phyloP scores from a whole-genome alignment of 495 filamentous ascomycete species.

The Sphaerosporella brunnea region DNA sequence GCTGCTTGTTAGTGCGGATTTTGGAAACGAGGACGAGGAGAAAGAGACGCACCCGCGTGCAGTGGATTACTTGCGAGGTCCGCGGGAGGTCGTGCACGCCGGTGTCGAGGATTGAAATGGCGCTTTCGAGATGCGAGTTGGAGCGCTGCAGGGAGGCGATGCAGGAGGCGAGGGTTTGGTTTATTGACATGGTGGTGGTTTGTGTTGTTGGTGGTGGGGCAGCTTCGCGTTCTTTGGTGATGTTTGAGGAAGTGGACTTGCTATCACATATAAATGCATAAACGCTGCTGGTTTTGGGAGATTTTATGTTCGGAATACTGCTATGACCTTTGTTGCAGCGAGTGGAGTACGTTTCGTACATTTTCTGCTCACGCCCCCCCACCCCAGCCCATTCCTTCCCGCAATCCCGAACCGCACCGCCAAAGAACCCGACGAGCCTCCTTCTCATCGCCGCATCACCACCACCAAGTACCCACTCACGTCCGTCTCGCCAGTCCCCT shows the following conservation, averaged over 20 bases:
- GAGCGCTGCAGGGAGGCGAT: slow-evolving; percentile 54
- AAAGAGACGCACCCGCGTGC: slow-evolving; percentile 39
- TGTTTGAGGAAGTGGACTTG: no score
- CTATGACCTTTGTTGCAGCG: no score
- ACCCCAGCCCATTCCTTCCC: no score
- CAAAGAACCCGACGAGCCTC: neutral
- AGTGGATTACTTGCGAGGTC: slow-evolving; percentile 49
- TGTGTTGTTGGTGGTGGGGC: neutral
- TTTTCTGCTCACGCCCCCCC: no score
- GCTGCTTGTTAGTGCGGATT: no score
- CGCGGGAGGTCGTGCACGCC: slow-evolving; percentile 62
- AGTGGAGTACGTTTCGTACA: no score
- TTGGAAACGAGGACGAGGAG: slow-evolving; percentile 1
- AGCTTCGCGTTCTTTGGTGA: no score
- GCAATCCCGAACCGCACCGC: neutral
- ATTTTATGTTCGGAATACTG: no score
- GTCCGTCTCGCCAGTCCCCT: neutral
- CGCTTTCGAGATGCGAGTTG: slow-evolving; percentile 53
- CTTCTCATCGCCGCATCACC: neutral
- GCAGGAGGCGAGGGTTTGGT: slow-evolving; percentile 37
- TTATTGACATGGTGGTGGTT: slow-evolving; percentile 2
- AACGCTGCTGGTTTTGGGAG: no score
- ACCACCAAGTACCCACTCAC: no score
- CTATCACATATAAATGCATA: no score
- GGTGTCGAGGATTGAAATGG: slow-evolving; percentile 51